Conservation (phyloP, 352 stramenopile species). For the Phytophthora pseudosyringae region DNA sequence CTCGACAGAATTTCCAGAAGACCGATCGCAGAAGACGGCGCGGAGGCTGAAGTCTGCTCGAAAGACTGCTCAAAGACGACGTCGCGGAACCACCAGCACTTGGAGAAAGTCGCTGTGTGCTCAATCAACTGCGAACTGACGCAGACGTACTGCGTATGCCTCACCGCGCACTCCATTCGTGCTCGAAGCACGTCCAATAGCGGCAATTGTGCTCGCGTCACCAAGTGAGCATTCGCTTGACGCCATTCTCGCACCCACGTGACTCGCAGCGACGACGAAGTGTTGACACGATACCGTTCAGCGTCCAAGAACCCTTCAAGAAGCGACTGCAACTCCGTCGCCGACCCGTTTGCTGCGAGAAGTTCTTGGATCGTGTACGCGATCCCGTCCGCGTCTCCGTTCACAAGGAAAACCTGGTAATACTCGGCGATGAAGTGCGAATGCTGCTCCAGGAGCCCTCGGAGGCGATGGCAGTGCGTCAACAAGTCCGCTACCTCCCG, state of each 20-base stretch:
- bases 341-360: conserved; percentile 7
- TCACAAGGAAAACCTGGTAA: conserved; percentile 50
- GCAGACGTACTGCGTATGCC: conserved; percentile 55
- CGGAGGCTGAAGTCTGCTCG: conserved; percentile 16
- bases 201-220: conserved; percentile 13
- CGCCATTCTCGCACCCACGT: conserved; percentile 70
- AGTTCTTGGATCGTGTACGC: conserved; percentile 43
- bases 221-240: conserved; percentile 55
- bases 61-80: conserved; percentile 43
- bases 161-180: conserved; percentile 52
- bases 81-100: conserved; percentile 56
- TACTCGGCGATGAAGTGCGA: conserved; percentile 38
- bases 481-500: conserved; percentile 33
- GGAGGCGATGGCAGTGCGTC: conserved; percentile 30
- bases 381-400: conserved; percentile 58
- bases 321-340: conserved; percentile 34
- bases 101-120: conserved; percentile 45
- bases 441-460: conserved; percentile 29
- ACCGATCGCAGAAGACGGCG: conserved; percentile 17
- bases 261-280: conserved; percentile 10
- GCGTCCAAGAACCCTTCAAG: conserved; percentile 51
- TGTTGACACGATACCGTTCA: conserved; percentile 37
- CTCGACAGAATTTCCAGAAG: conserved; percentile 44
- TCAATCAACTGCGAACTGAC: conserved; percentile 32
- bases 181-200: conserved; percentile 27